Evolutionary conservation across 306 rosid genomes (phyloP), one percentile per base, ranked within the genome.

Genomic region (Cucumis cinereus): DNA sequence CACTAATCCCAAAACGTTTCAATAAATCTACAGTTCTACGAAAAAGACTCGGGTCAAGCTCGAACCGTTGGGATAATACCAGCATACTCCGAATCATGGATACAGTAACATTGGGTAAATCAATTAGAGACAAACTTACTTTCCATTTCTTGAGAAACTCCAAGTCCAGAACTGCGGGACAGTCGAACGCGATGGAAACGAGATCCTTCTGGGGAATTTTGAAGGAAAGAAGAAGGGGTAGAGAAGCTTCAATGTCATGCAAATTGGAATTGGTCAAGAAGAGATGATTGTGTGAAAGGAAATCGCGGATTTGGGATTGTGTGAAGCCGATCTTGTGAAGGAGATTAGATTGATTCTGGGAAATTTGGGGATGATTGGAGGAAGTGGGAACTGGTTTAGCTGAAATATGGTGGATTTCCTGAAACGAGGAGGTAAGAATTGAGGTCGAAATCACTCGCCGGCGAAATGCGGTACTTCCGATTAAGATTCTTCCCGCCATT

Each of bases 271-370:
- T 66, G 77, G 84, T 36, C 13, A 88, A 84, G 56, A 86, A 87
- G 1, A 23, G 85, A 72, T 23, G 88, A 74, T 85, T 87, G 50
- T 79, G 67, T 3, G 88, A 52, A 74, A 93, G 75, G 74, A 91
- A 86, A 57, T 20, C 19, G 33, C 68, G 80, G 15, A 88, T 75
- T 6, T 73, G 82, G 11, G 93, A 89, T 0, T 93, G 63, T 12
- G 92, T 90, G 71, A 93, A 86, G 11, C 98, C 98, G 28, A 78
- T 81, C 80, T 87, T 85, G 41, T 67, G 85, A 26, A 91, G 83
- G 74, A 93, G 84, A 72, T 67, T 82, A 59, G 95, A 85, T 16
- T 50, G 55, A 16, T 50, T 50, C 8, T 0, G 9, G 35, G 68
- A 57, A 38, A 74, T 12, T 17, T 20, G 23, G 83, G 63, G 85